These are phyloP conservation scores for Lantana camara DNA, from an alignment of 257 asterid species.

Conservation along the genomic window DNA sequence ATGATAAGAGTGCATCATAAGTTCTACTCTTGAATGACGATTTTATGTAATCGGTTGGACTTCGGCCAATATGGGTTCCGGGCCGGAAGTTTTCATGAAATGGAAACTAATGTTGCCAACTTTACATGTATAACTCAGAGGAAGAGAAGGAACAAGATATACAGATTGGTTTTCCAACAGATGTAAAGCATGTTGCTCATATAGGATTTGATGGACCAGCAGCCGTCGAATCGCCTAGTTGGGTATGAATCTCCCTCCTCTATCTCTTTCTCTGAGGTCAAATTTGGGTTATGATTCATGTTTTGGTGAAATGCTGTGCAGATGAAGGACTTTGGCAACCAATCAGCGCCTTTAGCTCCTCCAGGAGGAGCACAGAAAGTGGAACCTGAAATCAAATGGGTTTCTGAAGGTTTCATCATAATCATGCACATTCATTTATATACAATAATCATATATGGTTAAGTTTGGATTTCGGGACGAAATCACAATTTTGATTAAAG, in stretches of 20 bases:
- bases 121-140: slow-evolving; percentile 41
- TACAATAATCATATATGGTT: too few relatives aligned
- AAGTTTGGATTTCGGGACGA: too few relatives aligned
- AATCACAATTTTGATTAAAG: too few relatives aligned
- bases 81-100: background rate
- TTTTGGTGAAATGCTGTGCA: slow-evolving; percentile 28
- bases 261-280: background rate
- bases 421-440: background rate
- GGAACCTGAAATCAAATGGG: slow-evolving; percentile 76
- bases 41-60: too few relatives aligned
- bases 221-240: slow-evolving; percentile 67
- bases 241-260: slow-evolving; percentile 47
- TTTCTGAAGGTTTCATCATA: slow-evolving; percentile 65
- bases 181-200: slow-evolving; percentile 98
- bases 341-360: slow-evolving; percentile 66
- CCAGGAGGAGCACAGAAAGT: slow-evolving; percentile 42
- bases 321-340: slow-evolving; percentile 76
- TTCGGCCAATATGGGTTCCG: background rate
- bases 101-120: too few relatives aligned
- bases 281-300: background rate
- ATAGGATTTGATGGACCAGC: slow-evolving; percentile 96
- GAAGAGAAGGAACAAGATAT: slow-evolving; percentile 74
- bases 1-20: too few relatives aligned
- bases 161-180: slow-evolving; percentile 91
- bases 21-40: too few relatives aligned